Evolutionary conservation across 352 stramenopile species (phyloP), one percentile per base, ranked within the genome.

Genomic region (Ophiocytium majus): DNA sequence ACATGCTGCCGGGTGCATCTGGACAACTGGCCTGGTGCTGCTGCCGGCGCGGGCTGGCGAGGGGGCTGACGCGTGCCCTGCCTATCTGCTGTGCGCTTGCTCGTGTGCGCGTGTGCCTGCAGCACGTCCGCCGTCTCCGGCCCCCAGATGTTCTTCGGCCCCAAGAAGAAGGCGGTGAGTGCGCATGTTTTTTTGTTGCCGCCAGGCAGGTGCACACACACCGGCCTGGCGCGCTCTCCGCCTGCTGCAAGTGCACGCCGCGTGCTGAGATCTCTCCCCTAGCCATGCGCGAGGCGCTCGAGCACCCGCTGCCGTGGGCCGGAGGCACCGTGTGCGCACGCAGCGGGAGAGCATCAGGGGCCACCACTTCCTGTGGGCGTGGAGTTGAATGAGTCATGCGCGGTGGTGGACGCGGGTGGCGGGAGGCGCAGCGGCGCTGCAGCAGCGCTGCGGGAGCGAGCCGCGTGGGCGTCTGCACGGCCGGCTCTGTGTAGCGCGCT

Each of bases 131-230:
- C 57, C 28, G 57, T 66, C 19, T 28, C 19, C 19, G 57, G 57
- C 19, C 57, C 57, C 28, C 57, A 66, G 57, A 66, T 66, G 57
- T 66, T 66, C 57, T 66, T 66, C 57, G 57, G 57, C 57, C 17
- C 28, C 57, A 66, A 66, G 57, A 66, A 66, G 17, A 66, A 66
- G 57, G 28, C 19, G 57, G 57, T 28, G 28, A 28, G 17, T 23
- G 57, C 57, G 28, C 17, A 19, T 66, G 57, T 66, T 66, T 19
- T 23, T 19, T 19, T 23, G 57, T 19, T 66, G 57, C 28, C 57
- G 57, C 57, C 57, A 66, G 28, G 28, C 19, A 23, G 57, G 17
- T 66, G 57, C 28, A 28, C 19, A 66, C 19, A 19, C 28, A 28
- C 57, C 28, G 57, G 28, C 19, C 17, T 66, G 57, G 17, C 28